Percentiles rank a stretch among this genome's conserved stretches.
Conservation (phyloP, 2,329 filamentous ascomycete genomes). For the Alternaria novae-zelandiae region DNA sequence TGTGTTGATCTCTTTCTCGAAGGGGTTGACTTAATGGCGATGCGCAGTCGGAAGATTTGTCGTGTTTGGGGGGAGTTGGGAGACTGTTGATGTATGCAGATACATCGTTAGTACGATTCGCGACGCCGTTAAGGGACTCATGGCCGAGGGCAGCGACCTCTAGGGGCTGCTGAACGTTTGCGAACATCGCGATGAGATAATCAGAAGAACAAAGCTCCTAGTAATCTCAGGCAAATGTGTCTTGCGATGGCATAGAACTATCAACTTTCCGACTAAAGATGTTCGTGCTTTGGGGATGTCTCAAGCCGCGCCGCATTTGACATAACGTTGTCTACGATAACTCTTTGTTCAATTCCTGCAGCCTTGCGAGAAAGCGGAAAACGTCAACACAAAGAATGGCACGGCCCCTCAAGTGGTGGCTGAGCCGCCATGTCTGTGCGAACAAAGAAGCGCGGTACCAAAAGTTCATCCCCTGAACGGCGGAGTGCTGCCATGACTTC, state of each 20-base stretch:
- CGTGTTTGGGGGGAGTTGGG: not conserved
- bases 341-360: not conserved
- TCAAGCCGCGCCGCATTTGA: not conserved
- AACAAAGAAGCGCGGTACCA: not conserved
- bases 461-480: not conserved
- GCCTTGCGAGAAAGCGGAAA: not conserved
- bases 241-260: not conserved
- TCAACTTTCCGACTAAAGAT: not conserved
- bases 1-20: not conserved
- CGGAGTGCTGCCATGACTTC: not conserved
- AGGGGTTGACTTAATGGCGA: not conserved
- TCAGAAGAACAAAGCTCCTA: not conserved
- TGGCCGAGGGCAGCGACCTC: not conserved
- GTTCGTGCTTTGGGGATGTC: not conserved
- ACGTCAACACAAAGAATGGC: not conserved
- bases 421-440: not conserved
- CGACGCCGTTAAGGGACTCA: not conserved
- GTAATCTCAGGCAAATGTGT: not conserved
- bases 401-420: not conserved
- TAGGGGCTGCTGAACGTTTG: not conserved
- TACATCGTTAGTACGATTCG: not conserved
- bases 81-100: not conserved
- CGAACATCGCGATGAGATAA: not conserved
- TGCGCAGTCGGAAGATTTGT: not conserved
- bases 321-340: rapidly evolving